These are phyloP conservation scores for Pinguiococcus pyrenoidosus DNA, from an alignment of 108 stramenopile species.

Conservation along the genomic window DNA sequence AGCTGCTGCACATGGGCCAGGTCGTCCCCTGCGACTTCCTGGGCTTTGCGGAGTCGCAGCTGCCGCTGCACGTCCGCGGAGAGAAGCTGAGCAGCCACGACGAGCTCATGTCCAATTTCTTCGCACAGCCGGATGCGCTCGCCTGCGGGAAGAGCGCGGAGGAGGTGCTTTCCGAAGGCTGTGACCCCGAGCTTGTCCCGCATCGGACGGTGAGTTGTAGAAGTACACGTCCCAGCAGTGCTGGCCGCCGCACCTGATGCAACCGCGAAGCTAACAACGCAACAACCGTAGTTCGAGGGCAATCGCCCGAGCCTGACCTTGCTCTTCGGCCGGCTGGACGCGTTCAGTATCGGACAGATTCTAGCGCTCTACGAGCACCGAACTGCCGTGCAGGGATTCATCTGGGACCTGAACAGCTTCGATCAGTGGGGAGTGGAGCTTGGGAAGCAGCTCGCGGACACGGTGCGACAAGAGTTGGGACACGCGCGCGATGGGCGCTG, in stretches of 20 bases:
- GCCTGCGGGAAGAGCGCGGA: conserved; percentile 78
- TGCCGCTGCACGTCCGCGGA: conserved; percentile 23
- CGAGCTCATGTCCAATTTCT: conserved; percentile 99
- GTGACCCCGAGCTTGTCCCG: conserved; percentile 50
- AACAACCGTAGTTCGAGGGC: conserved; percentile 77
- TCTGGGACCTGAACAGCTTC: conserved; percentile 97
- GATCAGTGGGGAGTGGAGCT: conserved; percentile 99
- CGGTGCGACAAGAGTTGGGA: too few relatives aligned
- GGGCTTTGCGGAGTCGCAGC: conserved; percentile 20
- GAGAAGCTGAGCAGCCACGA: conserved; percentile 55
- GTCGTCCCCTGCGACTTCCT: conserved; percentile 25
- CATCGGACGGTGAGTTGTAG: too few relatives aligned
- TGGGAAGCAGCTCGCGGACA: conserved; percentile 91
- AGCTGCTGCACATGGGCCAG: conserved; percentile 60
- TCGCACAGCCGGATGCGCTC: conserved; percentile 95
- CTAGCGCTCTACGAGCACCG: conserved; percentile 92
- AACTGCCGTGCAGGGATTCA: conserved; percentile 95
- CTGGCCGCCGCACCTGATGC: too few relatives aligned
- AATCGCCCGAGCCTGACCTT: conserved; percentile 90
- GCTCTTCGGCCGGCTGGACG: conserved; percentile 72
- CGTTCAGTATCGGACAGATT: conserved; percentile 83
- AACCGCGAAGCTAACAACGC: too few relatives aligned
- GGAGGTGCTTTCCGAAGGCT: conserved; percentile 41
- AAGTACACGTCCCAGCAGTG: too few relatives aligned
- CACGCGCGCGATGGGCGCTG: too few relatives aligned